Evolutionary conservation across 1,284 basidiomycete genomes (phyloP).

Genomic region (Ceratobasidium papillatum): DNA sequence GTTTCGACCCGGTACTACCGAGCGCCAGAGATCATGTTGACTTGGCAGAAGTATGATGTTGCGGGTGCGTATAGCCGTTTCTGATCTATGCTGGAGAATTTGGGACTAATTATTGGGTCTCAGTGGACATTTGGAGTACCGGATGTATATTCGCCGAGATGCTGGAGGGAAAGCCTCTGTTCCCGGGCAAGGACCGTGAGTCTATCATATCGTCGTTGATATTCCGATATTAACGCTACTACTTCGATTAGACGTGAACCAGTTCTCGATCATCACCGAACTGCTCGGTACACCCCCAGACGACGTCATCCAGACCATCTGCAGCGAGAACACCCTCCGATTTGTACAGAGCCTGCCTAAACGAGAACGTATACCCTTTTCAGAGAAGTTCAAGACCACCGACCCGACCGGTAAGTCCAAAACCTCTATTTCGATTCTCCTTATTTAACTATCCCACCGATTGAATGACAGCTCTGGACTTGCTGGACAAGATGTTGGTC

Average conservation of each 20-base stretch:
- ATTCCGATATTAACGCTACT: neutral
- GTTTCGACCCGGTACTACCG: constrained; percentile 99
- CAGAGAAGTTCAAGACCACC: constrained; percentile 89
- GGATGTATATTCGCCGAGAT: constrained; percentile 99
- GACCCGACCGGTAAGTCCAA: constrained; percentile 83
- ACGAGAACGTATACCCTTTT: constrained; percentile 93
- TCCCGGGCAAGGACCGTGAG: constrained; percentile 97
- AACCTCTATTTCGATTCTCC: neutral
- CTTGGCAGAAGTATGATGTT: constrained; percentile 99
- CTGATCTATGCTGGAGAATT: neutral
- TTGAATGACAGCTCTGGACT: constrained; percentile 78
- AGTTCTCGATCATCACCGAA: constrained; percentile 99
- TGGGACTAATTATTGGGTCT: constrained; percentile 38
- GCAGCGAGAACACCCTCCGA: constrained; percentile 97
- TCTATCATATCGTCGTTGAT: constrained; percentile 46
- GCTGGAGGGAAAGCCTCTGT: constrained; percentile 98
- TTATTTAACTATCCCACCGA: neutral
- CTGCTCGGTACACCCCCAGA: constrained; percentile 96
- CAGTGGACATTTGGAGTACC: constrained; percentile 98
- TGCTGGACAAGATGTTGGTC: constrained; percentile 98
- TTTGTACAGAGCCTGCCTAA: constrained; percentile 98
- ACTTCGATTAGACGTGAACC: constrained; percentile 86
- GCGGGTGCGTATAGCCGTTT: constrained; percentile 61
- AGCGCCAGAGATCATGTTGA: constrained; percentile 99
- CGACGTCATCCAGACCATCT: constrained; percentile 99